Evolutionary conservation across 2,329 filamentous ascomycete genomes (phyloP).

Genomic region (Coniochaeta ligniaria): DNA sequence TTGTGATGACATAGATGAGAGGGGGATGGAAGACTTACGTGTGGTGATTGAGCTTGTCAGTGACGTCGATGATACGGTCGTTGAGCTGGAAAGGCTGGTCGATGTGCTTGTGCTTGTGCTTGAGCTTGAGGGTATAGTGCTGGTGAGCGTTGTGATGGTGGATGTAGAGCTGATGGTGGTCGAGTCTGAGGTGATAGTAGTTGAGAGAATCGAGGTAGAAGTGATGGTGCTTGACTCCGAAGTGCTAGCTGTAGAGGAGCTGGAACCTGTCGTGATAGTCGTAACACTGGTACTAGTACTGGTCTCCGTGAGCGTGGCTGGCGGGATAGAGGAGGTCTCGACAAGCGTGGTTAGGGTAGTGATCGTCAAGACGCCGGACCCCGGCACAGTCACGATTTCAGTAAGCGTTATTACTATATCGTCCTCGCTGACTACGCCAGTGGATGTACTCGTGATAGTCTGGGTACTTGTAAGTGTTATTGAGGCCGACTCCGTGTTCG

Average conservation of each 20-base stretch:
- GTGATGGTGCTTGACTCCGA: neutral
- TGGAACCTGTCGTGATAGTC: too few species aligned
- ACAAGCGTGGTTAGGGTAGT: too few species aligned
- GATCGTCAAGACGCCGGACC: neutral
- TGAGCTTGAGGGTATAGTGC: neutral
- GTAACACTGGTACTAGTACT: neutral
- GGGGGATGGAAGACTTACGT: neutral
- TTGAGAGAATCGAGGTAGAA: neutral
- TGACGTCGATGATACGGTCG: neutral
- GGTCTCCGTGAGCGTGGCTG: neutral
- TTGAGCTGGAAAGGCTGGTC: neutral
- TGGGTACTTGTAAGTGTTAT: neutral
- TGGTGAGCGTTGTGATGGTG: neutral
- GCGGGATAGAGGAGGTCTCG: neutral
- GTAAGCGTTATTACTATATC: neutral
- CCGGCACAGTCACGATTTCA: neutral
- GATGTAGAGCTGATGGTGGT: neutral
- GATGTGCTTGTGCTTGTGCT: too few species aligned
- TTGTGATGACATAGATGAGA: neutral
- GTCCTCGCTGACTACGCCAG: neutral
- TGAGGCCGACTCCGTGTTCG: neutral
- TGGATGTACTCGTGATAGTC: neutral
- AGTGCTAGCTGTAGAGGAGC: neutral
- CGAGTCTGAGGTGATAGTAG: neutral
- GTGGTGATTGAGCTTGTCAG: neutral